A percentile compares a stretch with the other conserved stretches of the same genome.
Conservation (phyloP, 306 rosid species). For the Pterocarpus macrocarpus region DNA sequence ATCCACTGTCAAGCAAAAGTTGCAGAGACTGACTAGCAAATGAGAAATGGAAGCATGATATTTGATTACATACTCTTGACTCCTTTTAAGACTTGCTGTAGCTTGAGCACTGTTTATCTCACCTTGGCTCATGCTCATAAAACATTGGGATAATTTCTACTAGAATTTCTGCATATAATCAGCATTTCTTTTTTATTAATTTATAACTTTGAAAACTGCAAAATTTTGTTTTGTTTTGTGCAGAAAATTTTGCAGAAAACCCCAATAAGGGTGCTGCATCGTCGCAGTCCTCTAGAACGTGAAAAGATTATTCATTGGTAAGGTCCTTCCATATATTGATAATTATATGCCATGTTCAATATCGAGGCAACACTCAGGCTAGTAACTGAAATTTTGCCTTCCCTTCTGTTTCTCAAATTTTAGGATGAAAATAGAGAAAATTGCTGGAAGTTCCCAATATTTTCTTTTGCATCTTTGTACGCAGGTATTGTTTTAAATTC, state of each 20-base stretch:
- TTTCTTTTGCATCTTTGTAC: constrained; percentile 92
- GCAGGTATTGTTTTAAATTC: constrained; percentile 64
- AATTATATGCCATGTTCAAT: constrained; percentile 23
- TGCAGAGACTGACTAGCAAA: constrained; percentile 10
- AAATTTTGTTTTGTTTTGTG: constrained; percentile 15
- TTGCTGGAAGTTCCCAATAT: constrained; percentile 82
- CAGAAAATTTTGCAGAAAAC: constrained; percentile 88
- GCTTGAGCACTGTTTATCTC: constrained; percentile 33
- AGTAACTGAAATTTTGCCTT: constrained; percentile 36
- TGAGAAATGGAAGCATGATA: constrained; percentile 34
- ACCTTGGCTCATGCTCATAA: constrained; percentile 4
- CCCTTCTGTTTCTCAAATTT: constrained; percentile 46
- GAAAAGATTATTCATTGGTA: constrained; percentile 94
- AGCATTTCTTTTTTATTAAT: not conserved
- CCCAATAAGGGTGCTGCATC: constrained; percentile 95
- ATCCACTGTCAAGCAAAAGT: constrained; percentile 3
- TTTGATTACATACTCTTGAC: constrained; percentile 12
- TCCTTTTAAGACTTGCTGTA: constrained; percentile 9
- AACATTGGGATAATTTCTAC: constrained; percentile 5
- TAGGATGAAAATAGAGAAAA: constrained; percentile 87
- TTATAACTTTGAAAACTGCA: constrained; percentile 6
- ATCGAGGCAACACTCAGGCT: constrained; percentile 18
- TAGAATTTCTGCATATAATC: constrained; percentile 6
- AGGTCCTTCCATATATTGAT: constrained; percentile 37
- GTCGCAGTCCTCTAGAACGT: constrained; percentile 94